These are phyloP conservation scores for Fusarium subglutinans DNA, from an alignment of 2,329 filamentous ascomycete genomes.

Conservation along the genomic window DNA sequence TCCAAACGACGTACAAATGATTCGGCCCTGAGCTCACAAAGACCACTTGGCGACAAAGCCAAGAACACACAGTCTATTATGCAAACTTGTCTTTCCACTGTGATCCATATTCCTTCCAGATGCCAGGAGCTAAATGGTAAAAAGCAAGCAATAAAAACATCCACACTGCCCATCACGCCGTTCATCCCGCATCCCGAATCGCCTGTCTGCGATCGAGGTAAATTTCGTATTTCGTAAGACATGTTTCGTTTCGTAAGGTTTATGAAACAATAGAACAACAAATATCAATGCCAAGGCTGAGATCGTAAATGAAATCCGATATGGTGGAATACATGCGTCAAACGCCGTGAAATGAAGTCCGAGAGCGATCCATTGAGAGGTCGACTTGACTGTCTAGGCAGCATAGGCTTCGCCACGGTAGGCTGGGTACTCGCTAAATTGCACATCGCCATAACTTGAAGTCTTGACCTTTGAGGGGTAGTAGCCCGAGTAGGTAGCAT, in stretches of 20 bases:
- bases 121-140: conserved; percentile 31
- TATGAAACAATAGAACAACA: conserved; percentile 38
- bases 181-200: conserved; percentile 42
- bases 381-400: conserved; percentile 3
- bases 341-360: conserved; percentile 41
- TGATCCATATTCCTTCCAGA: conserved; percentile 29
- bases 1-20: conserved; percentile 37
- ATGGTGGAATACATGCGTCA: conserved; percentile 40
- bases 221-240: conserved; percentile 48
- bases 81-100: conserved; percentile 36
- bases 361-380: conserved; percentile 5
- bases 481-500: conserved; percentile 45
- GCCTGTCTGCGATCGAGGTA: conserved; percentile 36
- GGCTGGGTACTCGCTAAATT: conserved; percentile 44
- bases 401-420: conserved; percentile 41
- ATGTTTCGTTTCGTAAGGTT: conserved; percentile 46
- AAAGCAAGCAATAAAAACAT: conserved; percentile 9
- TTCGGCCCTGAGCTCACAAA: conserved; percentile 23
- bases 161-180: conserved; percentile 34
- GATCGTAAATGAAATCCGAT: conserved; percentile 26
- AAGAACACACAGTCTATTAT: conserved; percentile 33
- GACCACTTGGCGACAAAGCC: conserved; percentile 20
- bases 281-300: conserved; percentile 30
- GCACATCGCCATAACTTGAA: conserved; percentile 46
- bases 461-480: conserved; percentile 48